These are phyloP conservation scores for Fagus sylvatica DNA, from an alignment of 306 rosid genomes.

Conservation along the genomic window DNA sequence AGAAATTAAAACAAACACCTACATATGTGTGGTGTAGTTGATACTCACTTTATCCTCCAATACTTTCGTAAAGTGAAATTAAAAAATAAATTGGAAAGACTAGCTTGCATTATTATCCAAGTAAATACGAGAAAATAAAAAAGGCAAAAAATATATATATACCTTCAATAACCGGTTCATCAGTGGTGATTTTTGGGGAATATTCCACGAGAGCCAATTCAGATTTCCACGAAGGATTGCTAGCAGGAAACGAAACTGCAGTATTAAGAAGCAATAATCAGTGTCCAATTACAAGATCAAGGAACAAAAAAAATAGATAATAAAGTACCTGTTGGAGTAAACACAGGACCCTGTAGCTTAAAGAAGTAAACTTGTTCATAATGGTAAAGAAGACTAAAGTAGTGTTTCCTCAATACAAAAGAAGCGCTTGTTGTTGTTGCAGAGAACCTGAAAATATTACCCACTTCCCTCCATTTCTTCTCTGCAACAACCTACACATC, in stretches of 20 bases:
- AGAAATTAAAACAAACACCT: neutral
- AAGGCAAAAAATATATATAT: neutral
- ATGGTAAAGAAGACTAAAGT: constrained; percentile 74
- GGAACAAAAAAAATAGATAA: neutral
- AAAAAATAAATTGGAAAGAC: neutral
- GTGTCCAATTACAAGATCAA: neutral
- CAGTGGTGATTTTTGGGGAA: constrained; percentile 47
- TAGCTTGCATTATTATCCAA: neutral
- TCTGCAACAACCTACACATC: constrained; percentile 75
- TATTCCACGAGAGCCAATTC: constrained; percentile 75
- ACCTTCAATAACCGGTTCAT: constrained; percentile 52
- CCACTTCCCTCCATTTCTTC: constrained; percentile 99
- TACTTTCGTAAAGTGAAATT: neutral
- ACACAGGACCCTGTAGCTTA: constrained; percentile 59
- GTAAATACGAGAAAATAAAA: neutral
- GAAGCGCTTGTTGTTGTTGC: constrained; percentile 95
- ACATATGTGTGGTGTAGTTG: constrained; percentile 14
- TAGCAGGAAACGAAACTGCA: constrained; percentile 54
- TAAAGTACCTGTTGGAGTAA: constrained; percentile 53
- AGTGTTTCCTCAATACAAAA: constrained; percentile 83
- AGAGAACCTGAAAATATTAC: constrained; percentile 73
- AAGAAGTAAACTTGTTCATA: constrained; percentile 88
- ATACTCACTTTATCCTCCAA: constrained; percentile 12
- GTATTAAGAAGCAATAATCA: neutral
- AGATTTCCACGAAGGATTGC: constrained; percentile 55